Evolutionary conservation across 768 basidiomycete species (phyloP), one percentile per base, ranked within the genome.

Genomic region (Steccherinum ochraceum): DNA sequence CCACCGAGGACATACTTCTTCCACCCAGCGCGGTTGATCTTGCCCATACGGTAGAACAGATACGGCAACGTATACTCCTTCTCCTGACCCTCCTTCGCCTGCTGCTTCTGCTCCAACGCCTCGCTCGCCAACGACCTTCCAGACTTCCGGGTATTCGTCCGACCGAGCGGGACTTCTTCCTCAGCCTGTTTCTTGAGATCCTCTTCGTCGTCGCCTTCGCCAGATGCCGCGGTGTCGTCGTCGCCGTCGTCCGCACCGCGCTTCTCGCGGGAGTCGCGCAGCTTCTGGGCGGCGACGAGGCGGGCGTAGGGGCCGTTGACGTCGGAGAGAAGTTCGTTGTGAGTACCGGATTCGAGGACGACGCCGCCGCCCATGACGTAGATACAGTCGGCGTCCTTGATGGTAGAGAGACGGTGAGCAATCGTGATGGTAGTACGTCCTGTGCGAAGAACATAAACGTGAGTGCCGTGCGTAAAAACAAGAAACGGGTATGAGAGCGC

Each of bases 301-400:
- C 79, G 75, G 1, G 81, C 70, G 67, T 93, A 93, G 2, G 89
- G 74, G 48, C 89, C 81, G 18, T 79, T 75, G 47, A 75, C 67
- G 50, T 76, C 61, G 1, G 64, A 52, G 46, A 92, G 66, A 3
- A 93, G 79, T 40, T 87, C 78, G 46, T 77, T 65, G 64, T 95
- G 92, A 0, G 81, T 89, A 13, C 93, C 93, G 24, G 75, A 69
- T 67, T 95, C 92, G 46, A 94, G 68, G 46, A 94, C 80, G 39
- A 80, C 71, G 2, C 93, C 93, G 3, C 85, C 84, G 46, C 91
- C 93, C 86, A 95, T 92, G 57, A 95, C 92, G 61, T 85, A 86
- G 53, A 91, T 91, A 50, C 79, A 68, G 66, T 90, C 77, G 1
- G 90, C 91, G 61, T 89, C 84, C 69, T 86, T 89, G 74, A 93